Percentiles rank a stretch among this genome's conserved stretches.
Evolutionary conservation across 371 early-diverging fungal genomes (phyloP).

Genomic region (Saksenaea vasiformis): DNA sequence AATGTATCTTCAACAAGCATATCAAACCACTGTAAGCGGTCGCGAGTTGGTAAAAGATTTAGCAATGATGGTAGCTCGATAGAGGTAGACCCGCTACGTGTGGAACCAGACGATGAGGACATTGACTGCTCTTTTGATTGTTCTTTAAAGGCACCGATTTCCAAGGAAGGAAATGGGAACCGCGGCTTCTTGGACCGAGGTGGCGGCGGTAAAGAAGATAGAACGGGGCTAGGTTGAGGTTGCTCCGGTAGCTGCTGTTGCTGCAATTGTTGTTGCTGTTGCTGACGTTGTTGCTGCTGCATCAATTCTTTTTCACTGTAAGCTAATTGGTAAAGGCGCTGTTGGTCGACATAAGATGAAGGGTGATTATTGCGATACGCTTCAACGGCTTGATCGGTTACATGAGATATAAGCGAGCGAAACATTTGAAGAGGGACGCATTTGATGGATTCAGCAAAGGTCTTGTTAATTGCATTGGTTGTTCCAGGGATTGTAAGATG

Average conservation of each 20-base stretch:
- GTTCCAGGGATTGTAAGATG: conserved; percentile 28
- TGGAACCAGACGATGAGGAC: not conserved
- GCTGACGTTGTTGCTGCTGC: not conserved
- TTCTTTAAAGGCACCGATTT: conserved; percentile 10
- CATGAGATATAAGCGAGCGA: conserved; percentile 18
- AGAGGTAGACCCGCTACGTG: not conserved
- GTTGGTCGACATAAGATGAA: conserved; percentile 1
- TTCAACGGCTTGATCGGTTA: conserved; percentile 28
- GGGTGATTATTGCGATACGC: conserved; percentile 12
- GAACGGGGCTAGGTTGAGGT: not conserved
- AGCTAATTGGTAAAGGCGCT: conserved; percentile 1
- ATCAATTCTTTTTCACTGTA: not conserved
- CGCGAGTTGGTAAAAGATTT: conserved; percentile 27
- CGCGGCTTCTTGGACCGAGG: conserved; percentile 21
- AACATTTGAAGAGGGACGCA: conserved; percentile 33
- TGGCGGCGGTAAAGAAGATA: conserved; percentile 6
- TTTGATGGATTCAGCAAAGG: conserved; percentile 26
- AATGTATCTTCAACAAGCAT: conserved; percentile 24
- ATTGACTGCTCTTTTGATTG: conserved; percentile 10
- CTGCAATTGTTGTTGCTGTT: not conserved
- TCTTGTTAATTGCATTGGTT: conserved; percentile 30
- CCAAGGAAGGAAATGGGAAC: conserved; percentile 14
- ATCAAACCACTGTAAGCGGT: conserved; percentile 41
- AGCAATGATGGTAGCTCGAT: conserved; percentile 18
- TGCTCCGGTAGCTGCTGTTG: not conserved